Percentiles rank a stretch among this genome's conserved stretches.
Evolutionary conservation across 805 yeast genomes (phyloP).

Genomic region (Cyberlindnera mycetangii): DNA sequence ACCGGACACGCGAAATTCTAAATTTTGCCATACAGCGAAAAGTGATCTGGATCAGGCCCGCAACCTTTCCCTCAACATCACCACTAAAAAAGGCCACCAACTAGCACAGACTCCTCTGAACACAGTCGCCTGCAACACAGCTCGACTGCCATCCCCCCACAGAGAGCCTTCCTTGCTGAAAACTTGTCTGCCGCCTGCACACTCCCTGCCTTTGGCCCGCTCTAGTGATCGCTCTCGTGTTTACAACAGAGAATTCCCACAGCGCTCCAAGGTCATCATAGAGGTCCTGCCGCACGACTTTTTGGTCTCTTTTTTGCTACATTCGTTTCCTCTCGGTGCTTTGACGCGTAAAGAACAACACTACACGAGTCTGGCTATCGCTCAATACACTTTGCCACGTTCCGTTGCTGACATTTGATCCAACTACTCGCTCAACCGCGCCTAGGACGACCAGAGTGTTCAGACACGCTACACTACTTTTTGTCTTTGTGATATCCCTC

Average conservation of each 20-base stretch:
- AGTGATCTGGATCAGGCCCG: conserved; percentile 16
- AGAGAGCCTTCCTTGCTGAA: background rate
- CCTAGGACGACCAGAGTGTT: background rate
- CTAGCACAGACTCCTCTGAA: background rate
- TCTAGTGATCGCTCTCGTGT: background rate
- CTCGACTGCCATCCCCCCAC: background rate
- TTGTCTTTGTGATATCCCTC: background rate
- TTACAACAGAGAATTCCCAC: background rate
- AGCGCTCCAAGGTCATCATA: background rate
- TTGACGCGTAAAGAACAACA: background rate
- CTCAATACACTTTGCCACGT: background rate
- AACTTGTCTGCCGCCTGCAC: background rate
- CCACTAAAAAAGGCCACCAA: background rate
- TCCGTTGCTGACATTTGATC: background rate
- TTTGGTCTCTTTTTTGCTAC: background rate
- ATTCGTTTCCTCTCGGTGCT: background rate
- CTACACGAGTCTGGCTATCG: background rate
- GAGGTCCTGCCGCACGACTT: background rate
- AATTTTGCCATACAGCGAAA: conserved; percentile 7
- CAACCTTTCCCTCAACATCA: conserved; percentile 8
- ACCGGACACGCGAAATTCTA: conserved; percentile 7
- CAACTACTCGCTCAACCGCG: conserved; percentile 1
- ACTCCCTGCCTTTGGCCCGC: background rate
- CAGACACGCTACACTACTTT: background rate
- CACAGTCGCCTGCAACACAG: background rate